Conservation (phyloP, 2,329 filamentous ascomycete species). For the Incumbomyces lentus region DNA sequence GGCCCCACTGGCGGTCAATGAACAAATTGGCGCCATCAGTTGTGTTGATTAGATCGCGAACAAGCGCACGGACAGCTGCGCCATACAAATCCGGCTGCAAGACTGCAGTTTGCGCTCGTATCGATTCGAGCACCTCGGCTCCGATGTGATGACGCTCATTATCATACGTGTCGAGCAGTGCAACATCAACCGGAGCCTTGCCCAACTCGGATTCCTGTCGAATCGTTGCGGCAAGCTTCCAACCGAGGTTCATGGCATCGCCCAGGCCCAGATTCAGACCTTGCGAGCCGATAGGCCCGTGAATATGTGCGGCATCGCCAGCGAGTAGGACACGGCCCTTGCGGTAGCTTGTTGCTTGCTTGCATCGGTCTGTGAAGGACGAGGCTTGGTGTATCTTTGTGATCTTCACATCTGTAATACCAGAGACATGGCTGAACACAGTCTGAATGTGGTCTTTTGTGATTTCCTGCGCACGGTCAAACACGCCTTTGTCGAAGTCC, state of each 20-base stretch:
- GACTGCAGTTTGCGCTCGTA: slow-evolving; percentile 28
- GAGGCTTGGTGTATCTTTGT: slow-evolving; percentile 10
- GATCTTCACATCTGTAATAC: slow-evolving; percentile 8
- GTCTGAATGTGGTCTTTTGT: slow-evolving; percentile 19
- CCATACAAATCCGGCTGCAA: slow-evolving; percentile 24
- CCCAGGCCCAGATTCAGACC: slow-evolving; percentile 28
- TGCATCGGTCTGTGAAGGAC: slow-evolving; percentile 9
- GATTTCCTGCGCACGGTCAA: slow-evolving; percentile 13
- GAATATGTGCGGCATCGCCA: slow-evolving; percentile 27
- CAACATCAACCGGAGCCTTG: slow-evolving; percentile 8
- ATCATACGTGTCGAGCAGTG: slow-evolving; percentile 25
- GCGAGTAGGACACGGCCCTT: slow-evolving; percentile 24
- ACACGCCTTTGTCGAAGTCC: slow-evolving; percentile 11
- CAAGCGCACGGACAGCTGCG: slow-evolving; percentile 16
- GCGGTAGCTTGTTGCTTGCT: slow-evolving; percentile 18
- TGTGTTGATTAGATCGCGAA: slow-evolving; percentile 10
- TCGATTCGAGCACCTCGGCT: slow-evolving; percentile 27
- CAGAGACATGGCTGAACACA: slow-evolving; percentile 9
- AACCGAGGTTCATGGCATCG: slow-evolving; percentile 28
- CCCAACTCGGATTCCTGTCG: slow-evolving; percentile 10
- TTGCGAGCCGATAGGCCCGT: slow-evolving; percentile 25
- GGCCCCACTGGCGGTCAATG: no score
- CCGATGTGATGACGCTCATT: slow-evolving; percentile 25
- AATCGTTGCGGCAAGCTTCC: slow-evolving; percentile 26
- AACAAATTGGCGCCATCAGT: slow-evolving; percentile 4